Evolutionary conservation across 805 yeast species (phyloP).

Genomic region (Teunomyces funiuensis): DNA sequence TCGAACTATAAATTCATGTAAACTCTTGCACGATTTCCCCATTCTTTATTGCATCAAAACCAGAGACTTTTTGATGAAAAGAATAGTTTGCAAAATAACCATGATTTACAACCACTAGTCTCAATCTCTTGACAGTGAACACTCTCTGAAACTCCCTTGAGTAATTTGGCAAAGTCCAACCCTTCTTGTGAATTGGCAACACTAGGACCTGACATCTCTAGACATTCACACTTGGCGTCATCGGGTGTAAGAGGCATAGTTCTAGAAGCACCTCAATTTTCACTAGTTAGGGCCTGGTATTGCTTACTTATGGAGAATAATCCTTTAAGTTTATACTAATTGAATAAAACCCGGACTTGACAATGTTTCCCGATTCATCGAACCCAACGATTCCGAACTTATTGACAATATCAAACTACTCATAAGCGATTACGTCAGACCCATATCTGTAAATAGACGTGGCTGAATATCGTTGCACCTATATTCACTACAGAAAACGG

Average conservation of each 20-base stretch:
- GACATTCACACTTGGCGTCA: slow-evolving; percentile 44
- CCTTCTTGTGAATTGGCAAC: slow-evolving; percentile 30
- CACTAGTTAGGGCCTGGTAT: neutral
- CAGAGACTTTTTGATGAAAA: slow-evolving; percentile 24
- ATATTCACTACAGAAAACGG: slow-evolving; percentile 40
- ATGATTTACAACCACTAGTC: slow-evolving; percentile 41
- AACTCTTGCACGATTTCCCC: too few species aligned
- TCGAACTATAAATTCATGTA: too few species aligned
- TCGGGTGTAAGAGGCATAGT: slow-evolving; percentile 43
- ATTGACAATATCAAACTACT: slow-evolving; percentile 36
- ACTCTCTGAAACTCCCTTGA: slow-evolving; percentile 33
- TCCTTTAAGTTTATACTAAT: slow-evolving; percentile 9
- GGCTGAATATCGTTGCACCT: slow-evolving; percentile 39
- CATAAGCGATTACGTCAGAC: slow-evolving; percentile 42
- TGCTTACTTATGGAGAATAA: neutral
- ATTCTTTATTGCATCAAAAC: too few species aligned
- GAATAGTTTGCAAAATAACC: slow-evolving; percentile 45
- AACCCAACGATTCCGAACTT: slow-evolving; percentile 37
- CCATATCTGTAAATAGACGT: slow-evolving; percentile 40
- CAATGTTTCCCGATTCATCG: slow-evolving; percentile 23
- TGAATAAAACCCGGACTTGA: slow-evolving; percentile 22
- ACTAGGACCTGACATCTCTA: slow-evolving; percentile 41
- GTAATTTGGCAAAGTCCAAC: slow-evolving; percentile 20
- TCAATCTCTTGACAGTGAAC: slow-evolving; percentile 40
- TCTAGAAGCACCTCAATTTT: slow-evolving; percentile 21